Base-by-base conservation (phyloP, 2,329 filamentous ascomycete genomes). In the Aspergillus cejpii region DNA sequence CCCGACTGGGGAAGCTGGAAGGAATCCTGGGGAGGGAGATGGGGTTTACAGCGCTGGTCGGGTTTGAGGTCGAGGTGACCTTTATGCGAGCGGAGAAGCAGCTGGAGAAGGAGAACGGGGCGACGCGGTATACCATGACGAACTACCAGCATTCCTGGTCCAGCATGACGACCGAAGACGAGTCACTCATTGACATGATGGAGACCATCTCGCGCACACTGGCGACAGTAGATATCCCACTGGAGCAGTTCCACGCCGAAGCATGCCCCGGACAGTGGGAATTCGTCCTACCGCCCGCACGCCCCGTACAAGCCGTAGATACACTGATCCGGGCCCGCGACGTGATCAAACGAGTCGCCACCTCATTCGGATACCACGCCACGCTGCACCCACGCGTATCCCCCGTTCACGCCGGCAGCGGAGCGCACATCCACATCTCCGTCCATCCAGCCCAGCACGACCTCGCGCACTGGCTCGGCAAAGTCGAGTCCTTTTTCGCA, bases 31-130 rank as follows among this genome's bases (percentile, higher is more conserved):
- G 26, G 11, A 12, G 21, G n/a, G 28, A 47, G 19, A 20, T 33
- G 5, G 29, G 27, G 5, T 39, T 20, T 12, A 21, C 15, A 6
- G 19, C 42, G 6, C 69, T 82, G 0, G 60, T 87, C 5, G 86
- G 86, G 0, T 90, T 89, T 52, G 86, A 91, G 62, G 78, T 90
- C 29, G 85, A 90, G 62, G 77, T 89, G 19, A 73, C 84, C 1
- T 80, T 90, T 48, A 69, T 88, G 49, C 23, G 23, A 71, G 73
- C 29, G 73, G 73, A 17, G 58, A 65, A 31, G 47, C 58, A 8
- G 51, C 73, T 28, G 73, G 73, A 17, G 58, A 65, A 31, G 47
- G 59, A 8, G 51, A 60, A 23, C 45, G 59, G 1, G 60, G 60
- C 2, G 49, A 67, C 44, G 54, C 66, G 1, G 68, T 81, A 0